These are phyloP conservation scores for Xylariaceae sp. DNA, from an alignment of 2,329 filamentous ascomycete species.

Conservation along the genomic window DNA sequence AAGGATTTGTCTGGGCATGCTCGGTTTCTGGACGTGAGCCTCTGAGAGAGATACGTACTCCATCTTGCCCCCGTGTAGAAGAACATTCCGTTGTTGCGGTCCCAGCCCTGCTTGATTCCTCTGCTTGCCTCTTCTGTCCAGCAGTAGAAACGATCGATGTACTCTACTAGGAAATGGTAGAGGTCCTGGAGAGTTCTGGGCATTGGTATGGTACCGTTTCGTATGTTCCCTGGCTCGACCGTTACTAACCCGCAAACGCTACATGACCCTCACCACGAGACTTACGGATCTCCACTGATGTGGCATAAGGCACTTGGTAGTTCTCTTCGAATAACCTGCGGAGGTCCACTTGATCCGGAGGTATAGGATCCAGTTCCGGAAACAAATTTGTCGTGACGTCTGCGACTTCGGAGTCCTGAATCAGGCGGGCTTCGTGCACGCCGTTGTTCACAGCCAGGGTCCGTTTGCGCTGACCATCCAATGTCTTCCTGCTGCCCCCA, in stretches of 20 bases:
- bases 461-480: neutral
- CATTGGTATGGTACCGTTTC: neutral
- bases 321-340: neutral
- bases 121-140: neutral
- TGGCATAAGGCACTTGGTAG: neutral
- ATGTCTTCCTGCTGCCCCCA: neutral
- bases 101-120: neutral
- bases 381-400: neutral
- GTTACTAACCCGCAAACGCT: neutral
- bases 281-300: neutral
- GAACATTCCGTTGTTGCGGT: too few relatives aligned
- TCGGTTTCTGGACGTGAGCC: neutral
- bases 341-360: neutral
- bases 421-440: neutral
- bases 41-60: neutral
- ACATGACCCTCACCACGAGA: neutral
- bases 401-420: neutral
- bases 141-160: neutral
- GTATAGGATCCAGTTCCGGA: neutral
- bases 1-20: too few relatives aligned
- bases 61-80: neutral
- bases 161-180: neutral
- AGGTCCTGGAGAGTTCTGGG: neutral
- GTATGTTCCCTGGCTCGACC: neutral
- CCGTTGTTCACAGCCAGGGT: neutral